Conservation (phyloP, 208 protist species). For the Leishmania amazonensis region DNA sequence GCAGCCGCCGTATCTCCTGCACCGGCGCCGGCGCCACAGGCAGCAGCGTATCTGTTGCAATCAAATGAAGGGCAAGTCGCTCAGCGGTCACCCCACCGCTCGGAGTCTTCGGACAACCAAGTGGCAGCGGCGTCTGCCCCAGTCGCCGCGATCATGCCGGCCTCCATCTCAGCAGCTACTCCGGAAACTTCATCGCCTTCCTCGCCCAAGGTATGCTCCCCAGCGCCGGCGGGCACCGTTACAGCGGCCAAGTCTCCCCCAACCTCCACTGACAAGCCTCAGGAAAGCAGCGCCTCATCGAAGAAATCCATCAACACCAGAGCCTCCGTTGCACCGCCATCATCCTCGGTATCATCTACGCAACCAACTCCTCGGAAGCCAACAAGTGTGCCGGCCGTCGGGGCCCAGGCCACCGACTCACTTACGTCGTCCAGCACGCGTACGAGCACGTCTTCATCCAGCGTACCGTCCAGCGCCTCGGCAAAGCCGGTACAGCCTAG, state of each 20-base stretch:
- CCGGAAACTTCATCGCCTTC: background rate
- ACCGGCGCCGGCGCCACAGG: background rate
- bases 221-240: background rate
- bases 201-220: background rate
- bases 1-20: background rate
- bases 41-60: background rate
- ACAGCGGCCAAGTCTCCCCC: background rate
- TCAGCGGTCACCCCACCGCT: background rate
- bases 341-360: background rate
- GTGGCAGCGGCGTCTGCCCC: background rate
- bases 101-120: background rate
- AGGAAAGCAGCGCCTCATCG: constrained; percentile 4
- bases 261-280: background rate
- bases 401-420: background rate
- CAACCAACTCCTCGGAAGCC: background rate
- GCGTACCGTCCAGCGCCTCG: background rate
- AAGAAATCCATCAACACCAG: background rate
- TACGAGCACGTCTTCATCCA: background rate
- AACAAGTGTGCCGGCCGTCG: background rate
- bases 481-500: background rate
- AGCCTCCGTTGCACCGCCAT: background rate
- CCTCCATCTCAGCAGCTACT: background rate
- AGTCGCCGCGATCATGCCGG: background rate
- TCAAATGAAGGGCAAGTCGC: background rate
- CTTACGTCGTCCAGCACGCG: background rate